A percentile compares a stretch with the other conserved stretches of the same genome.
phyloP scores from a whole-genome alignment of 352 stramenopile genomes.

The Lagenidium giganteum region DNA sequence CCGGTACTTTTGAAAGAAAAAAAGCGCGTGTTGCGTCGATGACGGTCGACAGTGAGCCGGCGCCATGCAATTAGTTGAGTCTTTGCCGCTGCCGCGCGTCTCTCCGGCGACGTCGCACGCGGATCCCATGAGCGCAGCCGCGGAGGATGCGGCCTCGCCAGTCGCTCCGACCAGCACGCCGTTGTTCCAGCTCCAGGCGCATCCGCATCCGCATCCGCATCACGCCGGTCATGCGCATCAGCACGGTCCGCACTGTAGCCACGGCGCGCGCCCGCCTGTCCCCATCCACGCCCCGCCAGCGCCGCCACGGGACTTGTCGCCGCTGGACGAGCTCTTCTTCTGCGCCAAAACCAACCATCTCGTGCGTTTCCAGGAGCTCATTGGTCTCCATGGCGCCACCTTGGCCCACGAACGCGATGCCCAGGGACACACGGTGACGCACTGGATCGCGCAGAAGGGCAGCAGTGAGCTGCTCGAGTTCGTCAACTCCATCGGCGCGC shows the following conservation, averaged over 20 bases:
- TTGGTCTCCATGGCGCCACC: slow-evolving; percentile 31
- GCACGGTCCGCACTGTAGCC: slow-evolving; percentile 1
- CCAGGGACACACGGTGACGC: slow-evolving; percentile 62
- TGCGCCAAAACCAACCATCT: slow-evolving; percentile 62
- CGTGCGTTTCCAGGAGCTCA: slow-evolving; percentile 39
- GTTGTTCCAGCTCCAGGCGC: background rate
- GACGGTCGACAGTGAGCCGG: no score
- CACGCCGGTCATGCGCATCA: background rate
- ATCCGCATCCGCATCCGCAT: background rate
- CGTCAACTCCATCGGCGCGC: slow-evolving; percentile 32
- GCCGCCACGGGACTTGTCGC: slow-evolving; percentile 12
- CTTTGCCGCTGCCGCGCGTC: no score
- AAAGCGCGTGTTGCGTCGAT: no score
- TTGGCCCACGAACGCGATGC: slow-evolving; percentile 36
- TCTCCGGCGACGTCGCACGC: no score
- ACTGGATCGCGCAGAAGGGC: slow-evolving; percentile 65
- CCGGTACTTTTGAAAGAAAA: no score
- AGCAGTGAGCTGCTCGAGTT: slow-evolving; percentile 53
- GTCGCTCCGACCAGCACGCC: no score
- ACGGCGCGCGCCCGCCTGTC: background rate
- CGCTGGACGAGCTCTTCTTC: slow-evolving; percentile 57
- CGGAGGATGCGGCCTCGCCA: no score
- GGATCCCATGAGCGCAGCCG: no score
- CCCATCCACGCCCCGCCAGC: background rate
- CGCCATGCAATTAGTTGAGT: no score